A percentile compares a stretch with the other conserved stretches of the same genome.
Evolutionary conservation across 768 basidiomycete genomes (phyloP).

Genomic region (Lactifluus hygrophoroides): DNA sequence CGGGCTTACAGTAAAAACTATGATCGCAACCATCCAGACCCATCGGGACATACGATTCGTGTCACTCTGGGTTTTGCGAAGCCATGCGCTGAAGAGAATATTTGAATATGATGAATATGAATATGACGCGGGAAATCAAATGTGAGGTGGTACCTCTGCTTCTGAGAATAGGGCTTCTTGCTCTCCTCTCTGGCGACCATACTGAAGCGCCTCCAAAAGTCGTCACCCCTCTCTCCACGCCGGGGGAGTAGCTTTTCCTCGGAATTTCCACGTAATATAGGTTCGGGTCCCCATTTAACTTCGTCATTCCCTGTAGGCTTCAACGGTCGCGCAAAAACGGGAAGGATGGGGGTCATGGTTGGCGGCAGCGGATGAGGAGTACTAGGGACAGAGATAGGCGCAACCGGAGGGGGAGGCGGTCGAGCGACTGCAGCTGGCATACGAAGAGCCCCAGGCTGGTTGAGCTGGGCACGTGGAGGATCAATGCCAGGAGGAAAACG

Average conservation of each 20-base stretch:
- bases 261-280: constrained; percentile 58
- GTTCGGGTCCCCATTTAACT: constrained; percentile 30
- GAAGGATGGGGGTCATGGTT: constrained; percentile 70
- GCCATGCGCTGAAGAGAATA: constrained; percentile 45
- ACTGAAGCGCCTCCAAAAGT: constrained; percentile 82
- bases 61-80: constrained; percentile 52
- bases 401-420: constrained; percentile 26
- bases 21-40: constrained; percentile 62
- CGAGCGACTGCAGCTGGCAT: constrained; percentile 21
- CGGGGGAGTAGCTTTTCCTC: constrained; percentile 62
- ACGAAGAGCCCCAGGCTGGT: constrained; percentile 22
- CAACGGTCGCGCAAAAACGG: constrained; percentile 62
- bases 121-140: too few species aligned
- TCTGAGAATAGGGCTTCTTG: constrained; percentile 31
- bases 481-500: constrained; percentile 30
- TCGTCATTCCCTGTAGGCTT: constrained; percentile 31
- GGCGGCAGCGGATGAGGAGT: constrained; percentile 68
- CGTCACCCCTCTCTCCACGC: constrained; percentile 67
- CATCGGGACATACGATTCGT: constrained; percentile 47
- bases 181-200: constrained; percentile 69
- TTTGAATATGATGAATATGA: not conserved
- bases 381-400: constrained; percentile 35
- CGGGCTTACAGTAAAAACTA: constrained; percentile 44
- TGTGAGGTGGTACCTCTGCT: constrained; percentile 33
- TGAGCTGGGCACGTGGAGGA: constrained; percentile 16